These are phyloP conservation scores for Fusarium foetens DNA, from an alignment of 2,329 filamentous ascomycete species.

Conservation along the genomic window DNA sequence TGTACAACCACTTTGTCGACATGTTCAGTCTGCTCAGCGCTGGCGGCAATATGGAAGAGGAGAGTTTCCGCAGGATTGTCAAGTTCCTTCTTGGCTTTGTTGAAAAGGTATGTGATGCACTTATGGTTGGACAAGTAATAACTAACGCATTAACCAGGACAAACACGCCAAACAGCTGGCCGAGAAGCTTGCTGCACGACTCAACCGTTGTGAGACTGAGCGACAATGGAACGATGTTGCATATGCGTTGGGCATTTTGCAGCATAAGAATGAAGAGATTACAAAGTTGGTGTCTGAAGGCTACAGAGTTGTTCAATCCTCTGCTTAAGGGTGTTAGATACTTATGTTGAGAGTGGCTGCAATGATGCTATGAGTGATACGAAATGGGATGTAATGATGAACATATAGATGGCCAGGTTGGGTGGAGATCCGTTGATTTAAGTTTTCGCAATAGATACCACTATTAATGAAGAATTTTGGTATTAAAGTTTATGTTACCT, in stretches of 20 bases:
- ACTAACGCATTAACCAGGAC: conserved; percentile 67
- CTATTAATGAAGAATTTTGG: conserved; percentile 26
- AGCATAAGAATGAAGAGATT: conserved; percentile 94
- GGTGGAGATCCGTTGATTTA: conserved; percentile 5
- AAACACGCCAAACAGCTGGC: conserved; percentile 96
- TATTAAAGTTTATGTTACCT: conserved; percentile 5
- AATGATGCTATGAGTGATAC: conserved; percentile 41
- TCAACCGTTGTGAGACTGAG: conserved; percentile 88
- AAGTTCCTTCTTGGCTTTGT: conserved; percentile 96
- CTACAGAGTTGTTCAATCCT: conserved; percentile 75
- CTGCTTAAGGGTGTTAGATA: conserved; percentile 56
- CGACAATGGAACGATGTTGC: conserved; percentile 98
- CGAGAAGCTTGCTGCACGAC: conserved; percentile 88
- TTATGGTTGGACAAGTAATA: background rate
- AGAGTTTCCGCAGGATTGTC: conserved; percentile 85
- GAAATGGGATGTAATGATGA: conserved; percentile 34
- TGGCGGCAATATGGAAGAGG: conserved; percentile 82
- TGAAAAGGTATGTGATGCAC: conserved; percentile 78
- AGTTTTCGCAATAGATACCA: conserved; percentile 35
- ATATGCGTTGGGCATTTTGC: conserved; percentile 87
- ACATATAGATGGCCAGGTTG: conserved; percentile 35
- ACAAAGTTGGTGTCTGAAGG: conserved; percentile 79
- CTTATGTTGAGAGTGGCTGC: conserved; percentile 28
- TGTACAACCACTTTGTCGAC: conserved; percentile 99
- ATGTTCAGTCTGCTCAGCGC: conserved; percentile 96